A percentile compares a stretch with the other conserved stretches of the same genome.
These are phyloP conservation scores for Limnanthes douglasii DNA, from an alignment of 345 rosid genomes.

Conservation along the genomic window DNA sequence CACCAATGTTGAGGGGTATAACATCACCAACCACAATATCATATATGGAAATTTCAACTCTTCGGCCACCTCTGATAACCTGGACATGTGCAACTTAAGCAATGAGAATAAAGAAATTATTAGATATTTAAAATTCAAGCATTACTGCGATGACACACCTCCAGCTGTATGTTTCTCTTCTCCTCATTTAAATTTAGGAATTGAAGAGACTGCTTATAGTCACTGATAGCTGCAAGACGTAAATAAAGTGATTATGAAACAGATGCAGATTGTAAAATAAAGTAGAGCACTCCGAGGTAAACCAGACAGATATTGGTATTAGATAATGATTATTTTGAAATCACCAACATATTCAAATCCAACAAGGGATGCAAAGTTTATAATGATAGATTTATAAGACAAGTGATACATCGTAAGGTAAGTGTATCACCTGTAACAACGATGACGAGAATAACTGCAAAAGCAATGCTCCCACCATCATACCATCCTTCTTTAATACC, in stretches of 20 bases:
- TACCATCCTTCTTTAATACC: slow-evolving; percentile 91
- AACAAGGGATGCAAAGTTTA: slow-evolving; percentile 4
- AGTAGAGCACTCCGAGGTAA: too few species aligned
- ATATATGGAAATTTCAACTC: slow-evolving; percentile 73
- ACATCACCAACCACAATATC: slow-evolving; percentile 95
- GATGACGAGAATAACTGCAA: slow-evolving; percentile 89
- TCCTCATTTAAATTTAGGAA: slow-evolving; percentile 89
- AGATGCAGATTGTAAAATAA: too few species aligned
- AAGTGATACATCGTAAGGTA: not conserved
- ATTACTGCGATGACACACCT: slow-evolving; percentile 29
- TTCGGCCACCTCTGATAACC: slow-evolving; percentile 84
- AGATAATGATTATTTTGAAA: not conserved
- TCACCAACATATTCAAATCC: too few species aligned
- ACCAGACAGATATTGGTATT: not conserved
- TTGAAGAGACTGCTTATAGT: slow-evolving; percentile 95
- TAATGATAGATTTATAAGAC: not conserved
- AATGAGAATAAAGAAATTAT: slow-evolving; percentile 4
- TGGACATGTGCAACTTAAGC: slow-evolving; percentile 10
- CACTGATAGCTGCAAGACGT: slow-evolving; percentile 67
- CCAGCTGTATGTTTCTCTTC: slow-evolving; percentile 84
- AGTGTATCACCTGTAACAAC: slow-evolving; percentile 65
- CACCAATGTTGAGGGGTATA: slow-evolving; percentile 90
- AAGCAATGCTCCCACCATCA: slow-evolving; percentile 93
- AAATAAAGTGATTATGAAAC: too few species aligned
- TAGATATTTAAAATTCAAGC: slow-evolving; percentile 1